These are phyloP conservation scores for Salix koriyanagi DNA, from an alignment of 345 rosid genomes.

Conservation along the genomic window DNA sequence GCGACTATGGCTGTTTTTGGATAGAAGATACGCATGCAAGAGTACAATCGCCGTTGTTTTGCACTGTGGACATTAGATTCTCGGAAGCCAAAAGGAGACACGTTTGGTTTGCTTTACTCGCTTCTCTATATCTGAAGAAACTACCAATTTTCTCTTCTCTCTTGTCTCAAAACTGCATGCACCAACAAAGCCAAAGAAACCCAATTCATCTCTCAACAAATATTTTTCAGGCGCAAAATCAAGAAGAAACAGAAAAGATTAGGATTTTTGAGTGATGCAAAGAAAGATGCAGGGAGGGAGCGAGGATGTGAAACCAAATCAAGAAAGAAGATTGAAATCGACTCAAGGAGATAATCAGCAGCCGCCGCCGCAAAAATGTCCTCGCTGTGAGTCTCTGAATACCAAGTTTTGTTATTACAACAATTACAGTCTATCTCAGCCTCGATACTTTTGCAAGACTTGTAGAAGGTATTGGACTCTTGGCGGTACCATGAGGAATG, in stretches of 20 bases:
- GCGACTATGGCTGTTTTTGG: neutral
- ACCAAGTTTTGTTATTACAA: conserved; percentile 75
- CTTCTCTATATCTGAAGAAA: conserved; percentile 14
- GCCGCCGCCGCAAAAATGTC: conserved; percentile 45
- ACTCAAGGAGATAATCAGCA: conserved; percentile 21
- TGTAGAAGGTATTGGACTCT: conserved; percentile 73
- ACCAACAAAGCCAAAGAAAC: conserved; percentile 3
- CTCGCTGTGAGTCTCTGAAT: conserved; percentile 59
- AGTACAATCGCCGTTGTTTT: conserved; percentile 16
- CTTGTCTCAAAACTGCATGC: conserved; percentile 19
- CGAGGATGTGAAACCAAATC: conserved; percentile 27
- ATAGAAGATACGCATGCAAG: neutral
- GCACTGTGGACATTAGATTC: conserved; percentile 4
- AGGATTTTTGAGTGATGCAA: neutral
- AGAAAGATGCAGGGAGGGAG: conserved; percentile 24
- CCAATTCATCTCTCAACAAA: neutral
- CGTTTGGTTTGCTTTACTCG: conserved; percentile 14
- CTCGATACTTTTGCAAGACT: conserved; percentile 65
- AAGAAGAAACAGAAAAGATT: neutral
- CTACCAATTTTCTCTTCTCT: neutral
- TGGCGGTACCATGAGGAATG: conserved; percentile 67
- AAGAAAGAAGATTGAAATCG: conserved; percentile 33
- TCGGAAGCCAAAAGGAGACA: conserved; percentile 9
- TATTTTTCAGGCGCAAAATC: neutral
- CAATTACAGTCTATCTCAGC: conserved; percentile 68